These are phyloP conservation scores for Saccharum spontaneum DNA, from an alignment of 176 grass and related monocot genomes.

Conservation along the genomic window DNA sequence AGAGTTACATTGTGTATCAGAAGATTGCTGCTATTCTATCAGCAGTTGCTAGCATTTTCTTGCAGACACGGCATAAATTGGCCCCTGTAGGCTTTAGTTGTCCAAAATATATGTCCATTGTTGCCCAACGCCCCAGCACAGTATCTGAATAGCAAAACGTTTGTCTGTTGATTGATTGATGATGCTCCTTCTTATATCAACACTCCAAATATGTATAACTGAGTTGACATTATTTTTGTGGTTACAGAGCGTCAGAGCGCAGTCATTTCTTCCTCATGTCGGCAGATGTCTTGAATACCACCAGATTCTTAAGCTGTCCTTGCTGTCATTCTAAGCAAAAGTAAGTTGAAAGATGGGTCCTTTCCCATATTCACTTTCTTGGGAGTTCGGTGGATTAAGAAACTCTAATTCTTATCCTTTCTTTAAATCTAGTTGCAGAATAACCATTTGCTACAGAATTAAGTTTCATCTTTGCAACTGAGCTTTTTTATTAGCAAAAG, in stretches of 20 bases:
- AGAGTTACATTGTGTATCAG: background rate
- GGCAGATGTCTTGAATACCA: slow-evolving; percentile 7
- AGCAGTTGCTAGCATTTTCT: slow-evolving; percentile 4
- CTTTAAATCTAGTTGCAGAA: slow-evolving; percentile 15
- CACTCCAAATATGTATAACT: background rate
- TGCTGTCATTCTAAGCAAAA: slow-evolving; percentile 31
- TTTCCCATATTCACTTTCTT: background rate
- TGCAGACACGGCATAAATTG: slow-evolving; percentile 2
- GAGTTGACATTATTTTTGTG: slow-evolving; percentile 35
- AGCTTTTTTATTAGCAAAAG: background rate
- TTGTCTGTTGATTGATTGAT: slow-evolving; percentile 18
- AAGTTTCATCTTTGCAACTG: background rate
- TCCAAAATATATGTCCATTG: background rate
- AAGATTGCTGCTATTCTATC: background rate
- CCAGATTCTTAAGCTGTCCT: slow-evolving; percentile 16
- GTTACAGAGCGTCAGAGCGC: background rate
- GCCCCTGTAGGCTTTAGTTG: background rate
- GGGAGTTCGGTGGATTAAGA: background rate
- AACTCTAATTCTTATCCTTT: background rate
- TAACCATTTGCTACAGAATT: background rate
- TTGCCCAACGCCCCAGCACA: background rate
- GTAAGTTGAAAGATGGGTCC: background rate
- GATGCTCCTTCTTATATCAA: slow-evolving; percentile 22
- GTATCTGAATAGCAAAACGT: slow-evolving; percentile 2
- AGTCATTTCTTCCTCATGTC: slow-evolving; percentile 30